Evolutionary conservation across 2,329 filamentous ascomycete genomes (phyloP).

Genomic region (Aotearoamyces nothofagi): DNA sequence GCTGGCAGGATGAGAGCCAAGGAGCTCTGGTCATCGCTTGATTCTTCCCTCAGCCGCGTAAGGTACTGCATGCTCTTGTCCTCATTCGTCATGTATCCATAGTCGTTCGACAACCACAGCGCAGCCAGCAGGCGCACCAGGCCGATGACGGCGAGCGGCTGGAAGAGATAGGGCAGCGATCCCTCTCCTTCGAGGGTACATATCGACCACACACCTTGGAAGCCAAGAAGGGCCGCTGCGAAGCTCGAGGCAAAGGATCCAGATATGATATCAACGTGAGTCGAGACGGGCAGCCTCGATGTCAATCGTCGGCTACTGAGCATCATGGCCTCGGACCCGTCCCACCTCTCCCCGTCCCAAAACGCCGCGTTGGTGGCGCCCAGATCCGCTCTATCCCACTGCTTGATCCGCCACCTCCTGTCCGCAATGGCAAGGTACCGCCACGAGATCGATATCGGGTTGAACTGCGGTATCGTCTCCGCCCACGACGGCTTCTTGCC

Average conservation of each 20-base stretch:
- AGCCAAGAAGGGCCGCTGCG: conserved; percentile 13
- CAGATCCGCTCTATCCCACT: conserved; percentile 16
- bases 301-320: conserved; percentile 5
- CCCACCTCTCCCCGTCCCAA: conserved; percentile 20
- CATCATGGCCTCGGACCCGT: conserved; percentile 19
- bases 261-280: conserved; percentile 7
- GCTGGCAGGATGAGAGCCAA: too few species aligned
- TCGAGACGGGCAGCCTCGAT: conserved; percentile 8
- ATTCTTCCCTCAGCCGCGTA: too few species aligned
- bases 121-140: conserved; percentile 11
- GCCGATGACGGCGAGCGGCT: conserved; percentile 12
- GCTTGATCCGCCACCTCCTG: conserved; percentile 16
- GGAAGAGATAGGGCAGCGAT: conserved; percentile 6
- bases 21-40: too few species aligned
- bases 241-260: conserved; percentile 10
- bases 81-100: too few species aligned
- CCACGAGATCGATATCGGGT: conserved; percentile 23
- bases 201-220: conserved; percentile 1
- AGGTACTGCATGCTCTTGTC: too few species aligned
- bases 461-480: conserved; percentile 18
- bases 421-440: conserved; percentile 21
- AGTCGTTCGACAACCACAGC: conserved; percentile 14
- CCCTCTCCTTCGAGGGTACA: not conserved
- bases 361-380: conserved; percentile 21
- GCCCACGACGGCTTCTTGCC: conserved; percentile 14